phyloP scores from a whole-genome alignment of 169 alveolate species.

The Plasmodium berghei region DNA sequence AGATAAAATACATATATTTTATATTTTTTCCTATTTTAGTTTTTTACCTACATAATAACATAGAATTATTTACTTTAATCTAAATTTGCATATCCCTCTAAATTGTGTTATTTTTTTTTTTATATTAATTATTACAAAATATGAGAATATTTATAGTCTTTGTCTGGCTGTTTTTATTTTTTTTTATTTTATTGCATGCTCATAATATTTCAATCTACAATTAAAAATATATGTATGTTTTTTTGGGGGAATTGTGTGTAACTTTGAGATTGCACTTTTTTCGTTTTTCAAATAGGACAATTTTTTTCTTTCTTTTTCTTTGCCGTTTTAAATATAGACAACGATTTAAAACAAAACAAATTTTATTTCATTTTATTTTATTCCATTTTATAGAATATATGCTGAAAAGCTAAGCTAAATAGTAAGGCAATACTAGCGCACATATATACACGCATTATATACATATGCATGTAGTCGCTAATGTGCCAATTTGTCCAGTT shows the following conservation, averaged over 20 bases:
- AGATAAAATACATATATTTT: not conserved
- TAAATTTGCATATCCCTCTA: not conserved
- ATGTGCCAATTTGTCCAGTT: too few relatives aligned
- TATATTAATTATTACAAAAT: constrained; percentile 5
- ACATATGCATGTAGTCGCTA: too few relatives aligned
- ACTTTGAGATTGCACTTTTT: constrained; percentile 31
- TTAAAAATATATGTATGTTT: constrained; percentile 21
- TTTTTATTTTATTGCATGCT: constrained; percentile 47
- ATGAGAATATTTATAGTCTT: constrained; percentile 11
- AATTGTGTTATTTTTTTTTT: constrained; percentile 11
- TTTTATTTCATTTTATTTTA: not conserved
- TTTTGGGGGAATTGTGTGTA: not conserved
- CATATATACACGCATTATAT: not conserved
- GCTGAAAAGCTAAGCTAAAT: not conserved
- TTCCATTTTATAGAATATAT: constrained; percentile 2
- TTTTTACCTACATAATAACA: not conserved
- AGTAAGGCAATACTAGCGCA: constrained; percentile 4
- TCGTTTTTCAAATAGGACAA: constrained; percentile 6
- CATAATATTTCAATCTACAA: constrained; percentile 42
- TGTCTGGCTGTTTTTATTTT: constrained; percentile 24
- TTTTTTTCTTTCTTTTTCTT: constrained; percentile 11
- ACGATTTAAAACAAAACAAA: not conserved
- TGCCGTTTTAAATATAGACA: not conserved
- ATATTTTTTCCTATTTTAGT: not conserved
- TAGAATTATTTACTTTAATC: constrained; percentile 5